Evolutionary conservation across 1,284 basidiomycete species (phyloP).

Genomic region (Takashimella tepidaria): DNA sequence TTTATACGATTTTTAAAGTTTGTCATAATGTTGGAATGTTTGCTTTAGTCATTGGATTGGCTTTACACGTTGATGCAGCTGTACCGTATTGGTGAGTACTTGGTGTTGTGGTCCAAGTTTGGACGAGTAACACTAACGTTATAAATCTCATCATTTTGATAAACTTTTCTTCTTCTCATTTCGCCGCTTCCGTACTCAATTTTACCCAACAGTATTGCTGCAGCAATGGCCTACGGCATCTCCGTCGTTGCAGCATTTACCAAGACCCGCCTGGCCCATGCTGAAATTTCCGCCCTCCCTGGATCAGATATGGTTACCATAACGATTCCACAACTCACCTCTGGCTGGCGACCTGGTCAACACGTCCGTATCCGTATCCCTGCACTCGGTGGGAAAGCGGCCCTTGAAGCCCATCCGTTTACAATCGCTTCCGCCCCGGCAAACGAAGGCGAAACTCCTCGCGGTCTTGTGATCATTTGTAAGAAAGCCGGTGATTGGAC

Average conservation of each 20-base stretch:
- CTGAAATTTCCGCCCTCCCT: constrained; percentile 36
- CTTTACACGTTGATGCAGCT: constrained; percentile 74
- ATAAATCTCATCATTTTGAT: too few species aligned
- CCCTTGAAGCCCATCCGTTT: constrained; percentile 46
- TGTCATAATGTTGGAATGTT: constrained; percentile 63
- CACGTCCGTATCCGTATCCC: constrained; percentile 47
- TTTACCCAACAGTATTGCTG: constrained; percentile 56
- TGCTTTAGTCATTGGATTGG: constrained; percentile 67
- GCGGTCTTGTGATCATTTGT: constrained; percentile 40
- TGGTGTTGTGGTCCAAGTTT: not conserved
- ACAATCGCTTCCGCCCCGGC: constrained; percentile 46
- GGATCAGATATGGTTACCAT: constrained; percentile 39
- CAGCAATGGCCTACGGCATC: constrained; percentile 49
- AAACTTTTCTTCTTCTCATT: too few species aligned
- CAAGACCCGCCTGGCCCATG: constrained; percentile 39
- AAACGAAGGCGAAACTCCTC: constrained; percentile 7
- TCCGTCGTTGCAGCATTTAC: constrained; percentile 30
- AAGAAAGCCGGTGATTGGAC: constrained; percentile 47
- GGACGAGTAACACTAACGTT: too few species aligned
- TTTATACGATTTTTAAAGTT: constrained; percentile 38
- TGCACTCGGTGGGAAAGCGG: constrained; percentile 21
- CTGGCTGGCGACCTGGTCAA: constrained; percentile 49
- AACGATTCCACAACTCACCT: constrained; percentile 34
- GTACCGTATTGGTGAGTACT: constrained; percentile 54
- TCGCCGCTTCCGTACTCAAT: too few species aligned